These are phyloP conservation scores for Jackrogersella minutella DNA, from an alignment of 495 filamentous ascomycete genomes.

Conservation along the genomic window DNA sequence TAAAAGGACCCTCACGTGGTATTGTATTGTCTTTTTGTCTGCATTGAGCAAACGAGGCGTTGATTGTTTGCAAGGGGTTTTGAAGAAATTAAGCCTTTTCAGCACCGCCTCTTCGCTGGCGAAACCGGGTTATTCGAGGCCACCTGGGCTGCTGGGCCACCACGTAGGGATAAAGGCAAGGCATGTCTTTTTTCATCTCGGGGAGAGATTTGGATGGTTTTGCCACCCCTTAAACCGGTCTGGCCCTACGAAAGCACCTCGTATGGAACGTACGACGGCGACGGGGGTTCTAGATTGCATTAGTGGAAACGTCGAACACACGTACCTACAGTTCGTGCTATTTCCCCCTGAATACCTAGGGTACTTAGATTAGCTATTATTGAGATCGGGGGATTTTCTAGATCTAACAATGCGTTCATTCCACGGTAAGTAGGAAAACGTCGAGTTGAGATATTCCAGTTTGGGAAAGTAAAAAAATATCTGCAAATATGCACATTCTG, in stretches of 20 bases:
- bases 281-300: not conserved
- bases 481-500: not conserved
- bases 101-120: not conserved
- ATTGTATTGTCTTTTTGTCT: not conserved
- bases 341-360: too few relatives aligned
- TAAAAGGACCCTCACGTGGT: not conserved
- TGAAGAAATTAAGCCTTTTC: slow-evolving; percentile 1
- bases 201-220: not conserved
- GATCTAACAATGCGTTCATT: too few relatives aligned
- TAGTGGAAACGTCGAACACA: too few relatives aligned
- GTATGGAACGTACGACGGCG: not conserved
- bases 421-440: too few relatives aligned
- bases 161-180: not conserved
- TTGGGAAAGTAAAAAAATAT: too few relatives aligned
- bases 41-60: not conserved
- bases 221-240: not conserved
- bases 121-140: not conserved
- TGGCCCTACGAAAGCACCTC: not conserved
- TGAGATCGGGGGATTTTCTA: too few relatives aligned
- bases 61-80: not conserved
- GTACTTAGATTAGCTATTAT: too few relatives aligned
- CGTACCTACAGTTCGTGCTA: too few relatives aligned
- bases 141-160: not conserved
- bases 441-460: too few relatives aligned
- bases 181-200: not conserved